Conservation (phyloP, 139 green algal genomes). For the Picochlorum sp. region DNA sequence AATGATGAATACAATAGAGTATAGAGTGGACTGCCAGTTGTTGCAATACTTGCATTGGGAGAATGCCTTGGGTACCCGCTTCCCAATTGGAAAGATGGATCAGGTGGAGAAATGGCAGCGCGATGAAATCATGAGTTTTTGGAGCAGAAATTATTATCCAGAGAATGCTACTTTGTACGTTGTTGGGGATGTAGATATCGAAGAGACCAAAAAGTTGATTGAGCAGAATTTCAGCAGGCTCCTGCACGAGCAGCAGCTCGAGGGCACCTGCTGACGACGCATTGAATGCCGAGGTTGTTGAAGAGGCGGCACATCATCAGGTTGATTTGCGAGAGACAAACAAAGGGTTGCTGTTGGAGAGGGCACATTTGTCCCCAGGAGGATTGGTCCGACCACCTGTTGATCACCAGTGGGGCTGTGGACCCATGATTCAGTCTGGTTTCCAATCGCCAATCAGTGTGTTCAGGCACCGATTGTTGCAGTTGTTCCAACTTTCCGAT, state of each 20-base stretch:
- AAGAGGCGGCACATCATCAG: not conserved
- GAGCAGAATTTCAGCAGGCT: conserved; percentile 52
- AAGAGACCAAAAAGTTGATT: conserved; percentile 49
- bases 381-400: conserved; percentile 74
- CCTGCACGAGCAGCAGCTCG: conserved; percentile 18
- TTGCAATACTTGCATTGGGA: conserved; percentile 93
- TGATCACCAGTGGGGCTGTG: conserved; percentile 65
- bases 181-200: conserved; percentile 80
- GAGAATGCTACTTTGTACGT: conserved; percentile 96
- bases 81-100: conserved; percentile 95
- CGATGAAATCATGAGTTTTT: conserved; percentile 71
- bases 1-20: conserved; percentile 99
- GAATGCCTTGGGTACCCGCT: conserved; percentile 88
- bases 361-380: not conserved
- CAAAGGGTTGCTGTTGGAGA: conserved; percentile 1
- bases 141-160: conserved; percentile 92
- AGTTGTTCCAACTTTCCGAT: conserved; percentile 88
- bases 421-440: conserved; percentile 16
- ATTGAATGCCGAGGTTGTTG: conserved; percentile 10
- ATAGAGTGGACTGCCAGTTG: conserved; percentile 98
- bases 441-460: conserved; percentile 49
- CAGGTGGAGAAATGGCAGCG: conserved; percentile 82
- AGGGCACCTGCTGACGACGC: not conserved
- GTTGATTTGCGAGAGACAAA: not conserved
- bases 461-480: conserved; percentile 91